These are phyloP conservation scores for Lactifluus echinatus DNA, from an alignment of 768 basidiomycete species.

Conservation along the genomic window DNA sequence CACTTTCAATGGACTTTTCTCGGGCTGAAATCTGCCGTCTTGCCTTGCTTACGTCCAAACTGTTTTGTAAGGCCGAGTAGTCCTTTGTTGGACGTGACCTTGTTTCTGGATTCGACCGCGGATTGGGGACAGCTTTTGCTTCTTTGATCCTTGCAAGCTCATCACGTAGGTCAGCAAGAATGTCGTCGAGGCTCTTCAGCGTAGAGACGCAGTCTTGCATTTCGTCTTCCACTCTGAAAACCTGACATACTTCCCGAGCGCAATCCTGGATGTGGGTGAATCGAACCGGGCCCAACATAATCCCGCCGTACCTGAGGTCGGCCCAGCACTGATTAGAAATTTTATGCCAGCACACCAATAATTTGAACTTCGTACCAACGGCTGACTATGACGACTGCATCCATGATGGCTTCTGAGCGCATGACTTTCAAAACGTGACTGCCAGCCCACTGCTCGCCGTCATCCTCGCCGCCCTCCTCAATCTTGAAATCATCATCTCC, in stretches of 20 bases:
- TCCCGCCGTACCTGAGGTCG: slow-evolving; percentile 65
- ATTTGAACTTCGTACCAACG: slow-evolving; percentile 47
- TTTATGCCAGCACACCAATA: neutral
- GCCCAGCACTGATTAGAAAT: neutral
- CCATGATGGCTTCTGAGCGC: slow-evolving; percentile 59
- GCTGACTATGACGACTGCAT: slow-evolving; percentile 72
- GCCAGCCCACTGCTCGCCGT: slow-evolving; percentile 70
- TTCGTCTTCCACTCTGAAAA: slow-evolving; percentile 60
- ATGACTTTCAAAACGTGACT: slow-evolving; percentile 55
- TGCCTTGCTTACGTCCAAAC: slow-evolving; percentile 50
- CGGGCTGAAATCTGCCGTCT: slow-evolving; percentile 60
- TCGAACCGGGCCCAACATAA: slow-evolving; percentile 61
- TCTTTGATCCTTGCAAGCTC: slow-evolving; percentile 31
- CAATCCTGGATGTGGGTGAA: slow-evolving; percentile 76
- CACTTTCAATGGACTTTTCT: slow-evolving; percentile 56
- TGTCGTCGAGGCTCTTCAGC: slow-evolving; percentile 51
- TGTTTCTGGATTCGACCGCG: neutral
- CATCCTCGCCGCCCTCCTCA: slow-evolving; percentile 55
- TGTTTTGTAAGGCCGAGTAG: slow-evolving; percentile 37
- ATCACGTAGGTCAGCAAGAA: slow-evolving; percentile 47
- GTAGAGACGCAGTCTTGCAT: slow-evolving; percentile 51
- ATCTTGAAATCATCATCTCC: slow-evolving; percentile 75
- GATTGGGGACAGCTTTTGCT: neutral
- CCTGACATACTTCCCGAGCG: slow-evolving; percentile 60
- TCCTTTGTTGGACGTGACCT: slow-evolving; percentile 26